These are phyloP conservation scores for Fusarium graminum DNA, from an alignment of 2,329 filamentous ascomycete species.

Conservation along the genomic window DNA sequence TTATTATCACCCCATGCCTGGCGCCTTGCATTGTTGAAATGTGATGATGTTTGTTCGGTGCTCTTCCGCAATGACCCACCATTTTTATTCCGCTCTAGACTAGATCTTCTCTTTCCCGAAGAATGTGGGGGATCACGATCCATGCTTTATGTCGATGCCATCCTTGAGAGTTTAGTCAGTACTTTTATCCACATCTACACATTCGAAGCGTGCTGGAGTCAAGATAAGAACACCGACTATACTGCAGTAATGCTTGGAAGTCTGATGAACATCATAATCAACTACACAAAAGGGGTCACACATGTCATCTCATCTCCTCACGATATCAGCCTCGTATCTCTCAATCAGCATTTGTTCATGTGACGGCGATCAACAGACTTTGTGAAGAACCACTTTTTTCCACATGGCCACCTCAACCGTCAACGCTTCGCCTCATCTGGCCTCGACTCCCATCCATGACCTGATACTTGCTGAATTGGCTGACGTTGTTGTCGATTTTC, in stretches of 20 bases:
- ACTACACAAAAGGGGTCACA: conserved; percentile 5
- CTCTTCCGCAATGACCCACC: conserved; percentile 22
- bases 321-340: conserved; percentile 7
- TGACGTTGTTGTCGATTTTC: conserved; percentile 9
- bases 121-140: conserved; percentile 36
- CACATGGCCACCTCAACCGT: conserved; percentile 40
- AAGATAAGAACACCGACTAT: conserved; percentile 3
- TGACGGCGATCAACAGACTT: conserved; percentile 13
- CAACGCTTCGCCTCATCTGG: not conserved
- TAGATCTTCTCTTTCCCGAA: conserved; percentile 30
- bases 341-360: conserved; percentile 2
- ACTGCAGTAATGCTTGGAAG: not conserved
- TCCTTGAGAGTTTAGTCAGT: conserved; percentile 20
- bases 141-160: conserved; percentile 39
- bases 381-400: conserved; percentile 21
- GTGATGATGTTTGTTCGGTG: not conserved
- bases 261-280: not conserved
- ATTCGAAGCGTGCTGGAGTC: not conserved
- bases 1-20: too few relatives aligned
- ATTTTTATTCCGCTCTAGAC: conserved; percentile 16
- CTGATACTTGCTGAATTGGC: conserved; percentile 10
- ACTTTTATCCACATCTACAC: conserved; percentile 12
- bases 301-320: conserved; percentile 1
- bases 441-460: not conserved
- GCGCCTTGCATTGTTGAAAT: conserved; percentile 3